phyloP scores from a whole-genome alignment of 148 eudicot genomes.

The Rheum nobile region DNA sequence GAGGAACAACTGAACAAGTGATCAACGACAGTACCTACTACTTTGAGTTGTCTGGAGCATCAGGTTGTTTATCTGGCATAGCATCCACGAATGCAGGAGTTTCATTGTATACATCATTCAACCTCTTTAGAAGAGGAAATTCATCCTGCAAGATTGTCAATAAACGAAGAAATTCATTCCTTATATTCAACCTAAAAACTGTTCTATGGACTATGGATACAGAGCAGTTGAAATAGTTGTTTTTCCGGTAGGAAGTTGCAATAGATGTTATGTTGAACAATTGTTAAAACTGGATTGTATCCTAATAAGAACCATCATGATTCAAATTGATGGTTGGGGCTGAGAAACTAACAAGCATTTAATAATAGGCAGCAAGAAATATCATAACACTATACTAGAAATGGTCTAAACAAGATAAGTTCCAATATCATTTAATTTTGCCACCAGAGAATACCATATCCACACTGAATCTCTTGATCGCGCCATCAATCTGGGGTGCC shows the following conservation, averaged over 20 bases:
- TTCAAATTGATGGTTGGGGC: not conserved
- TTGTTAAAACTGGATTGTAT: not conserved
- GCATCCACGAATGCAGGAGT: constrained; percentile 62
- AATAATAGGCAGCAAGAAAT: not conserved
- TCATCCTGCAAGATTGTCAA: constrained; percentile 33
- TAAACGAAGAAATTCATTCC: not conserved
- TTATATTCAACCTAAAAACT: not conserved
- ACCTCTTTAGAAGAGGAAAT: constrained; percentile 49
- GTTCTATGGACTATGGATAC: not conserved
- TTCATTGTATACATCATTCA: constrained; percentile 48
- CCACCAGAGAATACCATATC: constrained; percentile 46
- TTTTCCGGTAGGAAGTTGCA: not conserved
- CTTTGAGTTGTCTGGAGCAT: constrained; percentile 23
- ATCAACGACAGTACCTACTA: not conserved
- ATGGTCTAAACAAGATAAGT: not conserved
- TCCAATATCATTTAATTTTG: not conserved
- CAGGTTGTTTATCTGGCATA: constrained; percentile 69
- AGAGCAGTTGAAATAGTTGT: not conserved
- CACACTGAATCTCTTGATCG: constrained; percentile 47
- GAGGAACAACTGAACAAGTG: not conserved
- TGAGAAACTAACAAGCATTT: not conserved
- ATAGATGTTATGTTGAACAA: not conserved
- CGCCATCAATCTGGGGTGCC: constrained; percentile 66
- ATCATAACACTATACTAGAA: not conserved
- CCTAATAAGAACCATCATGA: not conserved